Conservation (phyloP, 352 stramenopile genomes). For the Pythium dissimile region DNA sequence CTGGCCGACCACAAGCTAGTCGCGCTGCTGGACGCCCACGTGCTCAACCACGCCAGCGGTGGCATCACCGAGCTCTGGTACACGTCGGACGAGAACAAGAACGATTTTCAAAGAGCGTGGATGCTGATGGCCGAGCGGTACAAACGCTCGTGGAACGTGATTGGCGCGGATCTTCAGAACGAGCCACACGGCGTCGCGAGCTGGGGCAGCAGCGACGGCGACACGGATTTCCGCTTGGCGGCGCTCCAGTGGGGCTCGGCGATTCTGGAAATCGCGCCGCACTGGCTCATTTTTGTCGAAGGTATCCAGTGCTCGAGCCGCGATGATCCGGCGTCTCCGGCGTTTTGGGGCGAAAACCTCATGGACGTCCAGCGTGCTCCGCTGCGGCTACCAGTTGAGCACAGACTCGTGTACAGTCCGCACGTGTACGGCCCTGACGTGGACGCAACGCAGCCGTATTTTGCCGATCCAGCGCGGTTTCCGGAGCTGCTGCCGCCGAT, state of each 20-base stretch:
- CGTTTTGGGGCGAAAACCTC: neutral
- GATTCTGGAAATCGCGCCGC: constrained; percentile 30
- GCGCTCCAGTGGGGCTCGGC: constrained; percentile 20
- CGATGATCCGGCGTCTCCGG: neutral
- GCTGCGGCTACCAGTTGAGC: constrained; percentile 19
- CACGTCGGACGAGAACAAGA: constrained; percentile 16
- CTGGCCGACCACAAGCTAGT: constrained; percentile 32
- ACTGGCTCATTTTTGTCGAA: constrained; percentile 56
- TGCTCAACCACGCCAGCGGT: constrained; percentile 32
- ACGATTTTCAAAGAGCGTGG: constrained; percentile 33
- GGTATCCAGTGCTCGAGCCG: constrained; percentile 21
- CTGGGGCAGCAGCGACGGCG: constrained; percentile 35
- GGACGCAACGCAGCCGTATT: constrained; percentile 42
- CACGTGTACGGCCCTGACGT: constrained; percentile 50
- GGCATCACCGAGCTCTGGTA: constrained; percentile 48
- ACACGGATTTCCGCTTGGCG: constrained; percentile 43
- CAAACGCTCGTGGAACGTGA: constrained; percentile 36
- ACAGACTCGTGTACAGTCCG: constrained; percentile 48
- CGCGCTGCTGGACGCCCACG: constrained; percentile 46
- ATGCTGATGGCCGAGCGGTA: constrained; percentile 33
- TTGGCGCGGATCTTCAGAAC: constrained; percentile 56
- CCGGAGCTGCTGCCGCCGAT: constrained; percentile 42
- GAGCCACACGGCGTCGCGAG: constrained; percentile 47
- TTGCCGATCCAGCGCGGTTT: constrained; percentile 29
- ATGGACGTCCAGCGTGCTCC: neutral